Conservation (phyloP, 345 rosid species). For the Syzygium jambos region DNA sequence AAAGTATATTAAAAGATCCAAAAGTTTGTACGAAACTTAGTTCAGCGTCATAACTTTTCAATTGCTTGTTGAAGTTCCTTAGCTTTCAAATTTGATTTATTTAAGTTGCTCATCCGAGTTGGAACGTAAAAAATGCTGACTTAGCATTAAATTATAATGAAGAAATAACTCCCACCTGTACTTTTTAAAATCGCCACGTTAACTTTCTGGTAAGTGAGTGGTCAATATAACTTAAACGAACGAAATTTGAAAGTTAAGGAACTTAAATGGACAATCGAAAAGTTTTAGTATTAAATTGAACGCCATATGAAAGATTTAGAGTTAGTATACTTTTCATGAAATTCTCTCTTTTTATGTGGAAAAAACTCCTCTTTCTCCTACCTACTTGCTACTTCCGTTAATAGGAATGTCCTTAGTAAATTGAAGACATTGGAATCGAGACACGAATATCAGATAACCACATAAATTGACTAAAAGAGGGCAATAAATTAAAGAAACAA, state of each 20-base stretch:
- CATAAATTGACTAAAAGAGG: neutral
- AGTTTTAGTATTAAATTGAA: neutral
- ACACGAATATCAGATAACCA: neutral
- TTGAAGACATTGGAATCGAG: neutral
- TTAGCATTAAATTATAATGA: too few relatives aligned
- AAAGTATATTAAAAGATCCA: neutral
- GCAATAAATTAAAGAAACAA: neutral
- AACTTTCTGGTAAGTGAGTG: neutral
- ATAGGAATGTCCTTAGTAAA: neutral
- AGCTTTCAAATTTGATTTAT: neutral
- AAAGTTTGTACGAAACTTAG: accelerated
- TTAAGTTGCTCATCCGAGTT: neutral
- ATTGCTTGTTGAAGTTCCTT: neutral
- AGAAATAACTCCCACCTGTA: neutral
- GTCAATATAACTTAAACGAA: neutral
- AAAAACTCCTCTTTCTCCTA: neutral
- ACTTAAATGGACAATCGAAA: neutral
- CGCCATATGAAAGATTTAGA: neutral
- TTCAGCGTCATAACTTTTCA: neutral
- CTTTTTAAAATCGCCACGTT: neutral
- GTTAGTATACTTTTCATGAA: neutral
- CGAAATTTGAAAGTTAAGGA: neutral
- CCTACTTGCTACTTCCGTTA: neutral
- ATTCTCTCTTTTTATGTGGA: neutral
- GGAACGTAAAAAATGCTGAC: neutral